Evolutionary conservation across 148 eudicot species (phyloP).

Genomic region (Silene conica): DNA sequence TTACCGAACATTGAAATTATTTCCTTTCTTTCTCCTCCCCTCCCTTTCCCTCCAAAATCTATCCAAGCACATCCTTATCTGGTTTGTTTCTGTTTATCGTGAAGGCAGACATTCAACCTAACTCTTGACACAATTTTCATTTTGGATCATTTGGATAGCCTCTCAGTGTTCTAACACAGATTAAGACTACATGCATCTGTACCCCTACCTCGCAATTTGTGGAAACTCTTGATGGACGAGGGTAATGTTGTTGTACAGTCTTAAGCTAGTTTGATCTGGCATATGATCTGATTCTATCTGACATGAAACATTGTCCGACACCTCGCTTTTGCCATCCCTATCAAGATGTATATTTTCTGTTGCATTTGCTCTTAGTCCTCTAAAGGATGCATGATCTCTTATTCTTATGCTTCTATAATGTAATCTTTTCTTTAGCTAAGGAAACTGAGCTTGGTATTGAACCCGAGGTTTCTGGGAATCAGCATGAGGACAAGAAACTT

Average conservation of each 20-base stretch:
- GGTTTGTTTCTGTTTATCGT: background rate
- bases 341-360: background rate
- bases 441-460: constrained; percentile 28
- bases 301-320: constrained; percentile 12
- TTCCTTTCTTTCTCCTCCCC: no score
- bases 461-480: constrained; percentile 39
- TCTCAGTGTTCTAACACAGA: background rate
- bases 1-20: background rate
- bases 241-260: background rate
- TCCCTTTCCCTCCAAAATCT: no score
- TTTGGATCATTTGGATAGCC: background rate
- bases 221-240: background rate
- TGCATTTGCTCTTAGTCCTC: background rate
- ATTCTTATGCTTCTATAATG: background rate
- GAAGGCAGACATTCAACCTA: background rate
- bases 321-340: constrained; percentile 30
- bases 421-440: constrained; percentile 37
- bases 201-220: background rate
- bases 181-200: background rate
- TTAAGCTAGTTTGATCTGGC: constrained; percentile 8
- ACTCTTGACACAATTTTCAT: background rate
- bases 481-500: constrained; percentile 46
- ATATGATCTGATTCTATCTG: background rate
- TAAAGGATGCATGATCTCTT: constrained; percentile 4
- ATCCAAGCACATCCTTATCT: background rate